Evolutionary conservation across 805 yeast species (phyloP).

Genomic region (Saccharomycodes ludwigii): DNA sequence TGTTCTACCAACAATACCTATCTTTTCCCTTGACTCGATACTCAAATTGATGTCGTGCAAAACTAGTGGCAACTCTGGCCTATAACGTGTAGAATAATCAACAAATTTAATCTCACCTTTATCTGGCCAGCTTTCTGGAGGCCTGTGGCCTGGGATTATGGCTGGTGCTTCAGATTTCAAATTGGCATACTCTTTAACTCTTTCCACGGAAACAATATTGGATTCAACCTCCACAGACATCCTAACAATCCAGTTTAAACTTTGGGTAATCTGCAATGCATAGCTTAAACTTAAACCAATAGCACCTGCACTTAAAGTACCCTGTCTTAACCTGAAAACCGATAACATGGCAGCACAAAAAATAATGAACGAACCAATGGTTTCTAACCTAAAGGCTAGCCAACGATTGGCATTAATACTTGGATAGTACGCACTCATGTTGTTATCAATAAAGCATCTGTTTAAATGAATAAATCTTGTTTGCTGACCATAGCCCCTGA

Average conservation of each 20-base stretch:
- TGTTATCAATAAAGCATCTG: conserved; percentile 63
- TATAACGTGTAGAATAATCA: conserved; percentile 72
- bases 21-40: conserved; percentile 65
- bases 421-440: conserved; percentile 88
- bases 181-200: conserved; percentile 79
- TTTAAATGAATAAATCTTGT: conserved; percentile 53
- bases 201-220: conserved; percentile 91
- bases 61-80: conserved; percentile 71
- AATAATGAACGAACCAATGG: conserved; percentile 80
- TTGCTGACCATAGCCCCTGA: conserved; percentile 61
- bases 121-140: conserved; percentile 62
- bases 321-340: conserved; percentile 54
- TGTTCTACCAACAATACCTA: conserved; percentile 94
- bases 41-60: conserved; percentile 53
- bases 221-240: conserved; percentile 99
- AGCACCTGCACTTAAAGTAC: conserved; percentile 73
- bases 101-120: conserved; percentile 55
- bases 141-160: conserved; percentile 50
- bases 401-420: conserved; percentile 90
- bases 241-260: conserved; percentile 94
- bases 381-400: conserved; percentile 91
- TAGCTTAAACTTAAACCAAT: conserved; percentile 91
- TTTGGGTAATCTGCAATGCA: conserved; percentile 84
- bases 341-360: conserved; percentile 77
- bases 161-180: conserved; percentile 78